Evolutionary conservation across 139 green algal species (phyloP), one percentile per base, ranked within the genome.

Genomic region (Coccomyxa sp.): DNA sequence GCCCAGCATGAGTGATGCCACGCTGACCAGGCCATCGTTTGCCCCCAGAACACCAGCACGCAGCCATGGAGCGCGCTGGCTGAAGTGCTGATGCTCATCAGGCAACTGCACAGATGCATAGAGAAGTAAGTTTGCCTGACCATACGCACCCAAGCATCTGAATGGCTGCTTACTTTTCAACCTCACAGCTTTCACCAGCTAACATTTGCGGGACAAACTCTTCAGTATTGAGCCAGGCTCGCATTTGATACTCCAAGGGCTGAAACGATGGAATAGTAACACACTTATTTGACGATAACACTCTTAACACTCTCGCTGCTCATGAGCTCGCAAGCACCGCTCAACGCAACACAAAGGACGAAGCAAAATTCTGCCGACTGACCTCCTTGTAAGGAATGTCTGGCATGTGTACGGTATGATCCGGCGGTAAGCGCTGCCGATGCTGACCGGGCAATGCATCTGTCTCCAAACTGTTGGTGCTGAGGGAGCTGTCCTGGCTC

Each of bases 1-100:
- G 32, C 92, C 92, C 82, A 95, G 87, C 87, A 96, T 92, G n/a
- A 95, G 83, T 0, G 88, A 87, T 0, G 92, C 90, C 0, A 88
- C 86, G 13, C 82, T 89, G 15, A 95, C 91, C 7, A 95, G 83
- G 21, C 91, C 91, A 74, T 95, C 91, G 66, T 89, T 93, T 60
- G 91, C 91, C 1, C 88, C 88, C 67, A 91, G 82, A 13, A 91
- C 86, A 38, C 85, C 77, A 13, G 89, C 89, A 0, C 89, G 79
- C 31, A 92, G 88, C 89, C 89, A 92, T 13, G 86, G 87, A 10
- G 87, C 84, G 13, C 89, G 80, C 45, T 93, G 87, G 67, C 67
- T 84, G 83, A 87, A 88, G 86, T 93, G 90, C 58, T 87, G 13
- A 38, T 88, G 85, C 82, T 86, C 82, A 28, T 86, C 82, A 28